Conservation (phyloP, 768 basidiomycete species). For the Auriculariales sp. region DNA sequence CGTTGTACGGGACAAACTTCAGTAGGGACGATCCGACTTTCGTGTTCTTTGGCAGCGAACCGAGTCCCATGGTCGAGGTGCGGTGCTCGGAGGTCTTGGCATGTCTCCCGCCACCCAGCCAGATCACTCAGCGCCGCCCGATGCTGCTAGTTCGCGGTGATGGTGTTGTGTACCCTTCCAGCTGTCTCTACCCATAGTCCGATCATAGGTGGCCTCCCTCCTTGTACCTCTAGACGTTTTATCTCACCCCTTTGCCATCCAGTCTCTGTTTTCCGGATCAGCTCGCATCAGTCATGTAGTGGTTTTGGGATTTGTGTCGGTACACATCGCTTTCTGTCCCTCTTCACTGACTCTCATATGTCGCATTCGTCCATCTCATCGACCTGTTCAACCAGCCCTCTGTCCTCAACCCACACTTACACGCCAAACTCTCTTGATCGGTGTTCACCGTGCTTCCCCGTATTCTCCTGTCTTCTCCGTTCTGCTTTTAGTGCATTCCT, state of each 20-base stretch:
- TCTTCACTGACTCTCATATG: no score
- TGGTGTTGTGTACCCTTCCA: conserved; percentile 79
- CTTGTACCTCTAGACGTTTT: no score
- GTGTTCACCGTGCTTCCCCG: background rate
- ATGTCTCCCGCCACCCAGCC: conserved; percentile 63
- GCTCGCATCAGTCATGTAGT: no score
- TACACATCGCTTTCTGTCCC: no score
- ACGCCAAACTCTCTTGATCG: background rate
- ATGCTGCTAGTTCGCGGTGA: conserved; percentile 73
- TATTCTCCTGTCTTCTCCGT: conserved; percentile 8
- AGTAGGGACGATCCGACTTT: conserved; percentile 66
- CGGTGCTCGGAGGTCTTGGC: conserved; percentile 77
- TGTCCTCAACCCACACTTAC: conserved; percentile 1
- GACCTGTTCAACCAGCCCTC: no score
- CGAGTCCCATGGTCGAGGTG: conserved; percentile 76
- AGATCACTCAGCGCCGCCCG: conserved; percentile 41
- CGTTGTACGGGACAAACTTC: conserved; percentile 82
- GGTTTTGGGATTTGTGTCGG: no score
- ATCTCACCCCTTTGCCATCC: no score
- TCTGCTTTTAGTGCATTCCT: conserved; percentile 9
- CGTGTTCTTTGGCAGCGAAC: conserved; percentile 79
- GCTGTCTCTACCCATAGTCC: conserved; percentile 60
- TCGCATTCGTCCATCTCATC: no score
- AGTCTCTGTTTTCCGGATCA: no score
- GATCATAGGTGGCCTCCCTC: background rate